Conservation (phyloP, 2,329 filamentous ascomycete species). For the Trichoderma brevicompactum region DNA sequence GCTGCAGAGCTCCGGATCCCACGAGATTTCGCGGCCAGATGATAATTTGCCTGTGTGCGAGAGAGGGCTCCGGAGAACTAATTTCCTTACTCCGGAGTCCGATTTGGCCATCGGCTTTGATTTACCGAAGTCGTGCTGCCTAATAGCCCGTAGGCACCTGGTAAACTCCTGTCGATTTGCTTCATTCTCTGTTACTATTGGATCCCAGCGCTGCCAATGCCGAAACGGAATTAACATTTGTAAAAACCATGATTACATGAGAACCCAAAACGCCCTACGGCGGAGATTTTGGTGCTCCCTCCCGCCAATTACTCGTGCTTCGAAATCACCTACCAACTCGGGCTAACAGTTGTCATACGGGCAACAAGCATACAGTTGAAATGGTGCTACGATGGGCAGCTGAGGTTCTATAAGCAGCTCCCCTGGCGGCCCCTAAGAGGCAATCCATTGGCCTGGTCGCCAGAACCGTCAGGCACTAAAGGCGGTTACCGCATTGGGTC, state of each 20-base stretch:
- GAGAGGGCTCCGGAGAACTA: not conserved
- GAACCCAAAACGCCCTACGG: too few relatives aligned
- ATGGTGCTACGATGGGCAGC: too few relatives aligned
- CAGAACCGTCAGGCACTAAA: constrained; percentile 32
- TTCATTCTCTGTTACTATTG: too few relatives aligned
- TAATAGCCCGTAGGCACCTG: too few relatives aligned
- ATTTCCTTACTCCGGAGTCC: not conserved
- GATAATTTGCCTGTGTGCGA: not conserved
- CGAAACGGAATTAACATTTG: not conserved
- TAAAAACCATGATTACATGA: not conserved
- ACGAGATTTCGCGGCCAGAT: too few relatives aligned
- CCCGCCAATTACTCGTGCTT: too few relatives aligned
- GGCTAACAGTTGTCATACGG: constrained; percentile 16
- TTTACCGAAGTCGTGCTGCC: not conserved
- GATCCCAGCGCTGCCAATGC: too few relatives aligned
- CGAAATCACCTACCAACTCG: constrained; percentile 13
- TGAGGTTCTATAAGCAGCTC: not conserved
- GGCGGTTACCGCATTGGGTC: constrained; percentile 11
- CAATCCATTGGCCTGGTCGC: constrained; percentile 15
- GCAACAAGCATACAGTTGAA: not conserved
- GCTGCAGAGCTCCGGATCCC: too few relatives aligned
- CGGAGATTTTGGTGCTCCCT: too few relatives aligned
- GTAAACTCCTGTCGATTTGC: too few relatives aligned
- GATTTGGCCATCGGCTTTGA: not conserved
- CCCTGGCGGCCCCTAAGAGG: constrained; percentile 11